These are phyloP conservation scores for Citrus sinensis DNA, from an alignment of 345 rosid species.

Conservation along the genomic window DVS_A1.0 CM039164.1:3087501-3088000, in stretches of 20 bases:
- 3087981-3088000: neutral
- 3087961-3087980: neutral
- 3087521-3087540: constrained; percentile 1
- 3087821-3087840: constrained; percentile 1
- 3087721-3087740: neutral
- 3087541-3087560: neutral
- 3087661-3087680: neutral
- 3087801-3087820: neutral
- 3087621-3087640: neutral
- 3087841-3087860: constrained; percentile 1
- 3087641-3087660: neutral
- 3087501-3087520: constrained; percentile 3
- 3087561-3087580: constrained; percentile 1
- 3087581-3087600: neutral
- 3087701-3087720: constrained; percentile 1
- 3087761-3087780: neutral
- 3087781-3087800: neutral
- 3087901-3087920: neutral
- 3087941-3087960: neutral
- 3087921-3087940: neutral
- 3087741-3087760: constrained; percentile 6
- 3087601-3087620: neutral
- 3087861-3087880: constrained; percentile 8
- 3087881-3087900: constrained; percentile 8
- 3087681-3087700: neutral